Evolutionary conservation across 305 asterid species (phyloP), one percentile per base, ranked within the genome.

Genomic region (Striga hermonthica): DNA sequence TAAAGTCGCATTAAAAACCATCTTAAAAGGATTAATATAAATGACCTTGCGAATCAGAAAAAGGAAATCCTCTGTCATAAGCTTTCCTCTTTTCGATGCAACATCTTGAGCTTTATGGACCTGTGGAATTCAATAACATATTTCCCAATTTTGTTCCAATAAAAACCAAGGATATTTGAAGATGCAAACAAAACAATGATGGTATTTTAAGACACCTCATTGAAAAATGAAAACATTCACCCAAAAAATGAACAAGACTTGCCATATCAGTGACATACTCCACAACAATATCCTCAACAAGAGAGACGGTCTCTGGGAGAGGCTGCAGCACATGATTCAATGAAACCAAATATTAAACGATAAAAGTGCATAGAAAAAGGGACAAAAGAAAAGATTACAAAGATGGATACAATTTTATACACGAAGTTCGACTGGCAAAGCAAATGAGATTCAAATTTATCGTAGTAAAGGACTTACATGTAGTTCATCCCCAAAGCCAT

Each of bases 231-330:
- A n/a, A n/a, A n/a, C n/a, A n/a, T 10, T 22, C 4, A 13, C 53
- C 3, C 8, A 7, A 67, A 35, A 9, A 10, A 9, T 35, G 52
- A 31, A 50, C 16, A 65, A 60, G 49, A 63, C 84, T 76, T 81
- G 75, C 98, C 94, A 88, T 74, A 69, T 90, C 96, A 3, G 94
- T 87, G 69, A 90, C 96, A 74, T 93, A 93, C 73, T 93, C 98
- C 75, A 90, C 91, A 64, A 88, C 98, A 53, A 93, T 86, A 73
- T 93, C 98, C 75, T 93, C 98, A 72, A 88, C 87, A 50, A 93
- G 95, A 7, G 90, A 58, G 57, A 93, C 85, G 15, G 98, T 93
- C 80, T 93, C 98, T 0, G 95, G 96, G 72, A 87, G 91, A 16
- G 96, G 98, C 95, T 92, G 85, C 40, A 67, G 55, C 53, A 38